These are phyloP conservation scores for Teunomyces pallodes DNA, from an alignment of 805 yeast genomes.

Conservation along the genomic window DNA sequence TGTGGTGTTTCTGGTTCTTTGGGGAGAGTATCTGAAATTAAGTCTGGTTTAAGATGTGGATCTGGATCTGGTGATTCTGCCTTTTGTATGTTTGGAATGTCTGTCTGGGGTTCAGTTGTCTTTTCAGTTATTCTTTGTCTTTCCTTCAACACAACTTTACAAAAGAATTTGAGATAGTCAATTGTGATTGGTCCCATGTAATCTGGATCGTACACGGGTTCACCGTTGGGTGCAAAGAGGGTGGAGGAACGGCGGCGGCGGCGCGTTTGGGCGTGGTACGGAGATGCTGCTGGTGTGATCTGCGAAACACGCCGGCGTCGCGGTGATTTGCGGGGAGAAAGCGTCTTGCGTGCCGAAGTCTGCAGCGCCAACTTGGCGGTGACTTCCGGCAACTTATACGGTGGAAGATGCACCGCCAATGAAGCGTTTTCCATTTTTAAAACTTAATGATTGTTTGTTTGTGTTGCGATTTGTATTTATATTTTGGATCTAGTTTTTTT, in stretches of 20 bases:
- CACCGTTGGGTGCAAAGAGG: conserved; percentile 20
- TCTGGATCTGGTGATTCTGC: background rate
- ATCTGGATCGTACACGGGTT: conserved; percentile 23
- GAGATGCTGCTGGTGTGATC: conserved; percentile 1
- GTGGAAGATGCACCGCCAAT: conserved; percentile 18
- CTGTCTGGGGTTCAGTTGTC: conserved; percentile 3
- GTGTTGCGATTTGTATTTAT: conserved; percentile 6
- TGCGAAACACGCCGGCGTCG: conserved; percentile 1
- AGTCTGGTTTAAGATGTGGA: too few species aligned
- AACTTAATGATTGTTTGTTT: too few species aligned
- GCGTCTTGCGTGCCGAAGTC: background rate
- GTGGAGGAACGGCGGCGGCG: conserved; percentile 25
- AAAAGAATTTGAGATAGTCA: conserved; percentile 35
- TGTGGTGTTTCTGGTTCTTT: background rate
- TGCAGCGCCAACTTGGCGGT: conserved; percentile 9
- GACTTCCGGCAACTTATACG: conserved; percentile 18
- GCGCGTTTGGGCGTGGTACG: conserved; percentile 1
- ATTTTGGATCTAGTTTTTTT: background rate
- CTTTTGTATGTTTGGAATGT: conserved; percentile 6
- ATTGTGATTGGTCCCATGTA: conserved; percentile 38
- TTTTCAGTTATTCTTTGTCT: conserved; percentile 3
- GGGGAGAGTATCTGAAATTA: too few species aligned
- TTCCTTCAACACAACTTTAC: conserved; percentile 26
- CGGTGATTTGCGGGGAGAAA: background rate
- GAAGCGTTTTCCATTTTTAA: conserved; percentile 2